Percentiles rank a stretch among this genome's conserved stretches.
Evolutionary conservation across 2,329 filamentous ascomycete genomes (phyloP).

Genomic region (Chalaropsis ovoidea): DNA sequence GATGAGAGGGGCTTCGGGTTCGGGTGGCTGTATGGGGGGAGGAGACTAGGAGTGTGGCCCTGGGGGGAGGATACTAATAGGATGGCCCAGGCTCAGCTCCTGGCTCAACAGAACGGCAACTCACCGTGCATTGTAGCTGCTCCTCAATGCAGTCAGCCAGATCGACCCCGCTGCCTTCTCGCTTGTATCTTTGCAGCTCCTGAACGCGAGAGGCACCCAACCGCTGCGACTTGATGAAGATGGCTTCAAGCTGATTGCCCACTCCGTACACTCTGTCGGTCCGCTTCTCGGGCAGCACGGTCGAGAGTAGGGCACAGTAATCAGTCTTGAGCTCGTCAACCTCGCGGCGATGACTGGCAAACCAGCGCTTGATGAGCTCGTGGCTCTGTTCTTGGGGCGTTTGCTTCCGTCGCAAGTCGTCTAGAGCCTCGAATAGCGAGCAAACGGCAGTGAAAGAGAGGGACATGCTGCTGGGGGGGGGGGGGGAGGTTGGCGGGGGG

Average conservation of each 20-base stretch:
- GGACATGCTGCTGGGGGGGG: not conserved
- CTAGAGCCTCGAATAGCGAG: slow-evolving; percentile 59
- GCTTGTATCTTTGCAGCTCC: slow-evolving; percentile 54
- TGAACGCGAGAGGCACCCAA: slow-evolving; percentile 52
- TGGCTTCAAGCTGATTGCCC: slow-evolving; percentile 52
- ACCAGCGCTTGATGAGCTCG: slow-evolving; percentile 53
- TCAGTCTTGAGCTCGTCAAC: slow-evolving; percentile 50
- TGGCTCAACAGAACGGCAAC: slow-evolving; percentile 26
- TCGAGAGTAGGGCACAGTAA: slow-evolving; percentile 53
- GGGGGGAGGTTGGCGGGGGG: too few relatives aligned
- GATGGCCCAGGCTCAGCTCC: not conserved
- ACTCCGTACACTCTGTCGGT: slow-evolving; percentile 70
- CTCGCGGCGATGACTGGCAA: slow-evolving; percentile 47
- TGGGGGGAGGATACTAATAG: too few relatives aligned
- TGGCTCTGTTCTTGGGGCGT: slow-evolving; percentile 30
- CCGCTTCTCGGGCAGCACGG: slow-evolving; percentile 63
- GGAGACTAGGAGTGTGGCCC: too few relatives aligned
- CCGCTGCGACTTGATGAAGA: slow-evolving; percentile 57
- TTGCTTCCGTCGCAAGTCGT: slow-evolving; percentile 36
- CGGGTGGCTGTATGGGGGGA: too few relatives aligned
- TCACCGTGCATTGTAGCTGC: slow-evolving; percentile 51
- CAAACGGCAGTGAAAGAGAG: slow-evolving; percentile 62
- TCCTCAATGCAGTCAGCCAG: slow-evolving; percentile 61
- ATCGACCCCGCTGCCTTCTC: slow-evolving; percentile 50
- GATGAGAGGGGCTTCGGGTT: not conserved